phyloP scores from a whole-genome alignment of 2,329 filamentous ascomycete genomes.

The Parascedosporium putredinis region DNA sequence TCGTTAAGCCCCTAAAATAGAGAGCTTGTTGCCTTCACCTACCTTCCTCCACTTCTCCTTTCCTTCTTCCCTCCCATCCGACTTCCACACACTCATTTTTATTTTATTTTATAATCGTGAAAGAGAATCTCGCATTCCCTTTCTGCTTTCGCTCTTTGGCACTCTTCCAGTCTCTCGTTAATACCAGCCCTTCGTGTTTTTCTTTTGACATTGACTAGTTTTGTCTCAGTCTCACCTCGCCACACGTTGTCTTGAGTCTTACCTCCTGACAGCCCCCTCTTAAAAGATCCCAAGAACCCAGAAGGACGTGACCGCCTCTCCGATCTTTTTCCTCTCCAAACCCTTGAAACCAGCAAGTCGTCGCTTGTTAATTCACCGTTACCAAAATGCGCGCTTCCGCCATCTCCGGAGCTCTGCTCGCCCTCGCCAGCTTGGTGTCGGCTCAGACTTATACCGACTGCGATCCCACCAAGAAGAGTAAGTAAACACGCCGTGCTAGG shows the following conservation, averaged over 20 bases:
- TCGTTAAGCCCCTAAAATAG: not conserved
- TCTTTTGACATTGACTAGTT: not conserved
- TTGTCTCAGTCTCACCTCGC: slow-evolving; percentile 1
- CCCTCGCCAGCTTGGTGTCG: slow-evolving; percentile 36
- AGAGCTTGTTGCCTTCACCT: not conserved
- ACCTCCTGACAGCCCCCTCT: not conserved
- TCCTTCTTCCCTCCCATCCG: not conserved
- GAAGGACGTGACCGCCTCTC: not conserved
- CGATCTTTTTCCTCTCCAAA: not conserved
- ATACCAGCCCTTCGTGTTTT: not conserved
- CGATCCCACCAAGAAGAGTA: slow-evolving; percentile 43
- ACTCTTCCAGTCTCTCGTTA: slow-evolving; percentile 3
- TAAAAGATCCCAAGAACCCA: not conserved
- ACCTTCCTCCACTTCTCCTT: not conserved
- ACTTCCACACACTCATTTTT: slow-evolving; percentile 1
- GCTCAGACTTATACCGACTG: slow-evolving; percentile 48
- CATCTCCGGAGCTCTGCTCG: slow-evolving; percentile 35
- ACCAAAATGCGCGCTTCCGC: slow-evolving; percentile 22
- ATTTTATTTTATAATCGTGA: too few relatives aligned
- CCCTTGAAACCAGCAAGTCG: not conserved
- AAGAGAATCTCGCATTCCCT: not conserved
- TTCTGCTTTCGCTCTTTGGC: not conserved
- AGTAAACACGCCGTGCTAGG: slow-evolving; percentile 12
- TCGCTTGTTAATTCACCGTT: not conserved
- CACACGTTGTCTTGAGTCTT: not conserved